Evolutionary conservation across 2,329 filamentous ascomycete species (phyloP), one percentile per base, ranked within the genome.

Genomic region (Fusarium dimerum): DNA sequence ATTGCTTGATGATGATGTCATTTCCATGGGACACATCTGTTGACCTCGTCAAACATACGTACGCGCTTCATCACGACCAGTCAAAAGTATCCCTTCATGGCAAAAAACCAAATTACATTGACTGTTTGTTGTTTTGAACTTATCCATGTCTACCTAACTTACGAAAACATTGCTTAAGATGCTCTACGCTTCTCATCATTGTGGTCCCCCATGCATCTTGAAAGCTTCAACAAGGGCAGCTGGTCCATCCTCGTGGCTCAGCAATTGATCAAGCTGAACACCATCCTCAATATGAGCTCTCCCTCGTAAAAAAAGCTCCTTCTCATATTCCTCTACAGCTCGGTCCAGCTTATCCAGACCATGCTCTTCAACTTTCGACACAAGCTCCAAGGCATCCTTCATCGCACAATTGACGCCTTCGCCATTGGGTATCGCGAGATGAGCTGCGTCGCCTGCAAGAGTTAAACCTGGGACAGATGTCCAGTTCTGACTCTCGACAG

Each of bases 391-490:
- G 2, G 50, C 40, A 18, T 52, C 50, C 11, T 38, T 32, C 50
- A 52, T 52, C 12, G 45, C 50, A 5, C 32, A 20, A 16, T 52
- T 52, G 7, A 52, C 50, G 1, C 50, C 50, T 43, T 52, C 45
- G 6, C 50, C 50, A 5, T 43, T 46, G n/a, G 50, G 50, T 13
- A 38, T 40, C 10, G 45, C 40, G 15, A 52, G 29, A 40, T 52
- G 50, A 3, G 50, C 50, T 16, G 50, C 50, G 15, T 52, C 50
- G n/a, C 50, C 50, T 32, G 44, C 29, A 10, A 52, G 40, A 10
- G 40, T 43, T 11, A 48, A 16, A 9, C 50, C 50, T 12, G 50
- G 40, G 6, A 26, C 41, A 11, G 16, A 38, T 6, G 16, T 36
- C 50, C 50, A 52, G 15, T 16, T 18, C 6, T 40, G 15, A 4